Evolutionary conservation across 345 rosid species (phyloP), one percentile per base, ranked within the genome.

Genomic region (Toxicodendron radicans): DNA sequence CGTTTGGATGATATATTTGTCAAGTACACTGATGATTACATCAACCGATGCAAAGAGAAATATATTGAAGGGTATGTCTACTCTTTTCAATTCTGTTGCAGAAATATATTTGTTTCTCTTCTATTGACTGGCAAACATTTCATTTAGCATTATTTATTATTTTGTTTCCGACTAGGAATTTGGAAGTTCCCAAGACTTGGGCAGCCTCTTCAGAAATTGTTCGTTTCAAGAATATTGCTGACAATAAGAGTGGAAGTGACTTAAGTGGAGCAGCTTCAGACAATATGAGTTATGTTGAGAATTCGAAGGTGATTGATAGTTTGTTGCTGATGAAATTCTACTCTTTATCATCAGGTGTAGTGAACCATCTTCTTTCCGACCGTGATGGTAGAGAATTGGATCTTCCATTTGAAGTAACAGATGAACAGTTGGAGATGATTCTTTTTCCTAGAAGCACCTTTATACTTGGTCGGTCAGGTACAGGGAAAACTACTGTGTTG

Each of bases 401-500:
- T 10, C 85, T 84, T 23, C 89, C 91, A 1, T 84, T 87, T 75
- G 89, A 87, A 82, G 81, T 81, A 21, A 83, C 88, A 1, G 84
- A 76, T 43, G 82, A 87, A 59, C 86, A 85, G 48, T 32, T 27
- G 7, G 85, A 81, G 61, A 81, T 89, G 14, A 83, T 87, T 49
- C 24, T 51, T 56, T 82, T 72, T 14, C 83, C 71, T 8, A 78
- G 65, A 81, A 87, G 85, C 68, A 78, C 84, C 12, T 85, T 89
- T 57, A 74, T 86, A 13, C 72, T 83, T 33, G 92, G 92, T 41
- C 72, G 89, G 52, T 88, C 92, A 3, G 92, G 90, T 6, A 88
- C 86, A 0, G 92, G 92, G 5, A 88, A 88, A 76, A 88, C 92
- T 10, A 88, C 90, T 0, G 79, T 86, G 49, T 45, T 86, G 33